Percentiles rank a stretch among this genome's conserved stretches.
phyloP scores from a whole-genome alignment of 371 early-diverging fungal species.

The Dichotomocladium elegans region DNA sequence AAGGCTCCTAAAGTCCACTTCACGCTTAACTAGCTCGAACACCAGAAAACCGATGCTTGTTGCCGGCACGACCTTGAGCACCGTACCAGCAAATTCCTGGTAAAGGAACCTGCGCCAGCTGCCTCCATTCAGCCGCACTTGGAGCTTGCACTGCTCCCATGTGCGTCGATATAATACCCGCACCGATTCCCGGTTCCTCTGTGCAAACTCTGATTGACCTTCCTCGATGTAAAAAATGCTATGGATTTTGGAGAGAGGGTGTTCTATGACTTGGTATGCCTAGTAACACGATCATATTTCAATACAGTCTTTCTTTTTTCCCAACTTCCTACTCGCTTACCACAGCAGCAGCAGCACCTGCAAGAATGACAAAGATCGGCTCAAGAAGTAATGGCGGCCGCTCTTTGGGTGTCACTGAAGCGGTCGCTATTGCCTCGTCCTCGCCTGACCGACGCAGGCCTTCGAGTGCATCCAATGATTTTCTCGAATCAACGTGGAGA shows the following conservation, averaged over 20 bases:
- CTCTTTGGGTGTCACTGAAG: constrained; percentile 9
- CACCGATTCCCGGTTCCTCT: constrained; percentile 31
- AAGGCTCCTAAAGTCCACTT: constrained; percentile 50
- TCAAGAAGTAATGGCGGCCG: constrained; percentile 56
- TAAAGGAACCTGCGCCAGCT: constrained; percentile 61
- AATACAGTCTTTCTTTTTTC: too few species aligned
- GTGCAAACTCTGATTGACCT: constrained; percentile 52
- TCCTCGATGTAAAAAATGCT: constrained; percentile 65
- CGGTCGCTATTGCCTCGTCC: constrained; percentile 14
- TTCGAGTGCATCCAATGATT: constrained; percentile 27
- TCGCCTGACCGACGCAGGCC: constrained; percentile 15
- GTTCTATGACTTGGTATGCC: constrained; percentile 73
- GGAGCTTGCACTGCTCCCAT: constrained; percentile 47
- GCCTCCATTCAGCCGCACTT: constrained; percentile 39
- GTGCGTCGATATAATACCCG: constrained; percentile 49
- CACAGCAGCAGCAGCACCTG: constrained; percentile 71
- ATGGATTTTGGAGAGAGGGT: constrained; percentile 70
- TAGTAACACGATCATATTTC: constrained; percentile 8
- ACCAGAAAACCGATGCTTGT: constrained; percentile 71
- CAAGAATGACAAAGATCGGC: constrained; percentile 66
- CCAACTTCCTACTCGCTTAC: too few species aligned
- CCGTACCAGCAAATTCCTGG: constrained; percentile 61
- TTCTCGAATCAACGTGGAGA: constrained; percentile 41
- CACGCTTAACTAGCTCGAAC: constrained; percentile 69
- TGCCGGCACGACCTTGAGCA: constrained; percentile 67